Base-by-base conservation (phyloP, 208 protist genomes). In the Wallacemonas sp. region DNA sequence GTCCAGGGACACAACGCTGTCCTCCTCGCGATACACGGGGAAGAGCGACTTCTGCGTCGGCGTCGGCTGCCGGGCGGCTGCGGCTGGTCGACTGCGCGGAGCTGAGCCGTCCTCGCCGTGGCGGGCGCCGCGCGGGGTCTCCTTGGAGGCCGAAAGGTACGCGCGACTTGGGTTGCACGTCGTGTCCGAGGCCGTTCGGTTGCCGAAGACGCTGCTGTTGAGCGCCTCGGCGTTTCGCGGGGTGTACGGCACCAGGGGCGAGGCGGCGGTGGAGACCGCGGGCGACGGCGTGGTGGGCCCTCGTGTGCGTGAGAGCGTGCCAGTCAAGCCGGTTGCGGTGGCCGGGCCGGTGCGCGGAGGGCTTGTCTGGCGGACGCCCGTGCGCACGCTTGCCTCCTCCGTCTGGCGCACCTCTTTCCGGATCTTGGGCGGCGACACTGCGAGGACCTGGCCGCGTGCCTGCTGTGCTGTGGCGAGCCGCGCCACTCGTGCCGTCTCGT, bases 151-250 rank as follows among this genome's bases (percentile, higher is more conserved):
- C 2, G 67, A 69, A 42, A 83, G 67, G 23, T 57, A 45, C 0
- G 72, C 67, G 1, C 70, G 45, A n/a, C 61, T 79, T 10, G 77
- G 77, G 64, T 82, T 87, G 68, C 82, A 83, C 8, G 46, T 70
- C 32, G 49, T 42, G 23, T 42, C 52, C 23, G 55, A 46, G 28
- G 78, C 52, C 54, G 61, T 74, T 33, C 82, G 82, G 41, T 88
- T 88, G 48, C 69, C 72, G 46, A 88, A 88, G 68, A 75, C 70
- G 62, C 66, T 81, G 45, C 63, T 71, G 66, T 78, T 79, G 39
- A 88, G 64, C n/a, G 65, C 49, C n/a, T 26, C 49, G 22, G 81
- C 79, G 33, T 88, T 76, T 20, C 82, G 74, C 8, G 82, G 82
- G 16, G 42, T 77, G 76, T 83, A 88, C 0, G 82, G 79, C 14